Evolutionary conservation across 2,329 filamentous ascomycete genomes (phyloP).

Genomic region (Sarocladiaceae sp.): DNA sequence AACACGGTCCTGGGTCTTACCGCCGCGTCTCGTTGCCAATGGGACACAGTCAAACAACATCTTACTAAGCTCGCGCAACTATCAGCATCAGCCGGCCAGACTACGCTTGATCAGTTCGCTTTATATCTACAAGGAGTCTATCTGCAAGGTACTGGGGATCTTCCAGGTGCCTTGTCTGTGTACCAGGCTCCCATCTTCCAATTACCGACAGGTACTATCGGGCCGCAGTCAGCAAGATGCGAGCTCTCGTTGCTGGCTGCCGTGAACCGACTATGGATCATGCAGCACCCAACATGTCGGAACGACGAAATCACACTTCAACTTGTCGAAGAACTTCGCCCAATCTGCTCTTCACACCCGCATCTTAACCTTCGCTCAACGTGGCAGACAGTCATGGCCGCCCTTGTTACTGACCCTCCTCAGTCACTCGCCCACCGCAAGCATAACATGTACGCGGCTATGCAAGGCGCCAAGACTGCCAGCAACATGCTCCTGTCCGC

Average conservation of each 20-base stretch:
- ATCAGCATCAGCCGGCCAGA: slow-evolving; percentile 34
- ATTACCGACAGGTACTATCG: slow-evolving; percentile 14
- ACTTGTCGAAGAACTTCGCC: slow-evolving; percentile 62
- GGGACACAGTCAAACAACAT: slow-evolving; percentile 57
- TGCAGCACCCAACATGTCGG: slow-evolving; percentile 56
- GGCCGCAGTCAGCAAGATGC: slow-evolving; percentile 43
- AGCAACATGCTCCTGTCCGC: slow-evolving; percentile 77
- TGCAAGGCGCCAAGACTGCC: slow-evolving; percentile 64
- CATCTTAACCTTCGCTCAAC: slow-evolving; percentile 75
- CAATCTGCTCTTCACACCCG: slow-evolving; percentile 63
- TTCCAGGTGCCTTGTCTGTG: slow-evolving; percentile 61
- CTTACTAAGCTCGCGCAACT: slow-evolving; percentile 49
- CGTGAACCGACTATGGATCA: slow-evolving; percentile 69
- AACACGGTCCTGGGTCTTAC: slow-evolving; percentile 68
- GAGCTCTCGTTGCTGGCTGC: slow-evolving; percentile 64
- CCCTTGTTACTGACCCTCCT: slow-evolving; percentile 56
- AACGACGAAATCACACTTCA: slow-evolving; percentile 55
- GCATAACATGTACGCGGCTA: slow-evolving; percentile 68
- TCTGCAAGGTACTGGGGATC: slow-evolving; percentile 70
- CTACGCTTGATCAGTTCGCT: slow-evolving; percentile 35
- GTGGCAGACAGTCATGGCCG: slow-evolving; percentile 71
- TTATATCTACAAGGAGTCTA: slow-evolving; percentile 73
- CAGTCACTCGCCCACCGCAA: slow-evolving; percentile 74
- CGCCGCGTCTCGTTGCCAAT: slow-evolving; percentile 66
- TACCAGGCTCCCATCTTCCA: slow-evolving; percentile 61